Conservation (phyloP, 768 basidiomycete genomes). For the Tylopilus sp. region DNA sequence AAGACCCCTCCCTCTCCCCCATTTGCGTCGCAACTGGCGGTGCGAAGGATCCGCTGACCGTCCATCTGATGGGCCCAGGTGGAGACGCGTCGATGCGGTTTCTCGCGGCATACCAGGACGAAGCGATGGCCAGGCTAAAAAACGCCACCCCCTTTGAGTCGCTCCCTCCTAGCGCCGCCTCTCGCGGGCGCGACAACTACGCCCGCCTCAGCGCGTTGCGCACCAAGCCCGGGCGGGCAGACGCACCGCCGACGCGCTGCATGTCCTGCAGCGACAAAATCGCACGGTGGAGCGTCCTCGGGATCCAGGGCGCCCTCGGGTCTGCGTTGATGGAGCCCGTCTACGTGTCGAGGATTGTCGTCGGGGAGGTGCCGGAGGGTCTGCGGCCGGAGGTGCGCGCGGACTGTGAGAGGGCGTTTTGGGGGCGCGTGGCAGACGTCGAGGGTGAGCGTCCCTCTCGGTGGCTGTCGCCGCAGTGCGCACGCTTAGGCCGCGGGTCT, state of each 20-base stretch:
- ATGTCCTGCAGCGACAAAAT: conserved; percentile 98
- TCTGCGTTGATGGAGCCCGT: conserved; percentile 54
- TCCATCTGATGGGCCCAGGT: conserved; percentile 45
- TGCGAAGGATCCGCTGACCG: no score
- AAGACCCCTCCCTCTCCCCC: conserved; percentile 41
- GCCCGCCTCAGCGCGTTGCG: conserved; percentile 70
- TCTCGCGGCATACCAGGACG: conserved; percentile 72
- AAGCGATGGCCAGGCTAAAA: conserved; percentile 68
- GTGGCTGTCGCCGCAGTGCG: no score
- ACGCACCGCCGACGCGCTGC: conserved; percentile 75
- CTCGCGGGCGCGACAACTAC: conserved; percentile 83
- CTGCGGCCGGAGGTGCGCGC: conserved; percentile 39
- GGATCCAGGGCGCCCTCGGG: conserved; percentile 81
- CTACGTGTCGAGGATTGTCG: conserved; percentile 60
- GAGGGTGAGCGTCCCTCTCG: conserved; percentile 32
- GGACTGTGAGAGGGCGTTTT: conserved; percentile 73
- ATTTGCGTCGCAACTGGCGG: no score
- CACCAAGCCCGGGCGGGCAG: conserved; percentile 92
- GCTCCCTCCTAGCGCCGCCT: conserved; percentile 37
- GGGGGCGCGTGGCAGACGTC: conserved; percentile 45
- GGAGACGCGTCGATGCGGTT: conserved; percentile 86
- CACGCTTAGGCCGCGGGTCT: no score
- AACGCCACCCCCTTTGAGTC: conserved; percentile 37
- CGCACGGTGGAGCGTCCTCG: conserved; percentile 79
- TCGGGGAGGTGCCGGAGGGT: conserved; percentile 62